These are phyloP conservation scores for Cyberlindnera galapagoensis DNA, from an alignment of 805 yeast species.

Conservation along the genomic window DNA sequence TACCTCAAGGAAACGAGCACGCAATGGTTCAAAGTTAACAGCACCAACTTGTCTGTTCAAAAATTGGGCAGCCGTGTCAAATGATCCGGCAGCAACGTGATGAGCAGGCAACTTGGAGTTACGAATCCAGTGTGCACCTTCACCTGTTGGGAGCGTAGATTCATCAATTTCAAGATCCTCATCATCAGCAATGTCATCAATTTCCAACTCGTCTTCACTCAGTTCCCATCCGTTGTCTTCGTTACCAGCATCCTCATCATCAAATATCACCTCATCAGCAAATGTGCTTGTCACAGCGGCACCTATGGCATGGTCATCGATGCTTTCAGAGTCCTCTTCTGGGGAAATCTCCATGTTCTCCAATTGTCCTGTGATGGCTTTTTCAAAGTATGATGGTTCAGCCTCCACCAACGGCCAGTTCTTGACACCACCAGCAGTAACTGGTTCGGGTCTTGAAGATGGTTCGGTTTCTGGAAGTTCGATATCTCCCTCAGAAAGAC, in stretches of 20 bases:
- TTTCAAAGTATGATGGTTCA: slow-evolving; percentile 75
- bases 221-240: slow-evolving; percentile 76
- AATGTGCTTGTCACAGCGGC: slow-evolving; percentile 17
- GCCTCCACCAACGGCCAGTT: slow-evolving; percentile 84
- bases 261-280: slow-evolving; percentile 33
- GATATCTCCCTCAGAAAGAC: slow-evolving; percentile 55
- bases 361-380: slow-evolving; percentile 71
- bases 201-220: slow-evolving; percentile 73
- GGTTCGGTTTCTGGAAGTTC: slow-evolving; percentile 51
- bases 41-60: slow-evolving; percentile 86
- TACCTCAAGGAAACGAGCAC: slow-evolving; percentile 74
- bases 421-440: slow-evolving; percentile 34
- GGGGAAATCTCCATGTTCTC: slow-evolving; percentile 56
- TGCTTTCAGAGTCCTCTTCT: slow-evolving; percentile 27
- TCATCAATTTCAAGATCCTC: slow-evolving; percentile 33
- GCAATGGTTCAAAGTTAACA: slow-evolving; percentile 80
- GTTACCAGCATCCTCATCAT: slow-evolving; percentile 32
- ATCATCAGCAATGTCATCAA: slow-evolving; percentile 53
- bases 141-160: slow-evolving; percentile 31
- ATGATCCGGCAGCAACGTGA: slow-evolving; percentile 92
- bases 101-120: slow-evolving; percentile 88
- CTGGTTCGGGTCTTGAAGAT: slow-evolving; percentile 41
- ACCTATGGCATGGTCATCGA: slow-evolving; percentile 17
- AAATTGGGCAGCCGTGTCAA: slow-evolving; percentile 92
- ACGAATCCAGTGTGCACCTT: slow-evolving; percentile 75